These are phyloP conservation scores for Penicillium digitatum DNA, from an alignment of 2,329 filamentous ascomycete species.

Conservation along the genomic window DNA sequence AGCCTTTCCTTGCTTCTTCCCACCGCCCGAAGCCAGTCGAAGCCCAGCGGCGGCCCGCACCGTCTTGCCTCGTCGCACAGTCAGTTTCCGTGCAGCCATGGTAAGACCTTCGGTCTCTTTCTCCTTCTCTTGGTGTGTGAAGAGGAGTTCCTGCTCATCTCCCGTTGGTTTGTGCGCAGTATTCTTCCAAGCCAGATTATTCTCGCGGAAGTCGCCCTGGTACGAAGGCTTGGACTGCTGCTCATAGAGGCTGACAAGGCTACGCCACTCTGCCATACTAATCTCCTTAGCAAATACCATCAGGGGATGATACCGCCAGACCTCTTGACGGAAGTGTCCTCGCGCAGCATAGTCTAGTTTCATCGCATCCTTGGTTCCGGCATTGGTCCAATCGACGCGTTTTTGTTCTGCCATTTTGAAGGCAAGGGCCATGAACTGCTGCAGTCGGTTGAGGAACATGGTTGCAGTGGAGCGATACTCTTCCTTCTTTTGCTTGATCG, in stretches of 20 bases:
- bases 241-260: conserved; percentile 75
- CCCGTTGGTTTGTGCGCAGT: conserved; percentile 69
- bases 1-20: conserved; percentile 59
- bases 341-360: conserved; percentile 70
- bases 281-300: conserved; percentile 86
- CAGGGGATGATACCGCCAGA: conserved; percentile 86
- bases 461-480: conserved; percentile 74
- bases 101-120: conserved; percentile 66
- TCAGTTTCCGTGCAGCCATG: conserved; percentile 78
- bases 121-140: conserved; percentile 85
- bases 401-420: conserved; percentile 73
- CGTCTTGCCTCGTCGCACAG: conserved; percentile 89
- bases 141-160: conserved; percentile 80
- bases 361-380: conserved; percentile 39
- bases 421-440: conserved; percentile 75
- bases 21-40: conserved; percentile 47
- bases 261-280: conserved; percentile 75
- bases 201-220: conserved; percentile 74
- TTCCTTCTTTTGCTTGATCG: conserved; percentile 90
- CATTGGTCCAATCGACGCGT: conserved; percentile 55
- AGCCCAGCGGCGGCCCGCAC: conserved; percentile 45
- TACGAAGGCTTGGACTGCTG: conserved; percentile 72
- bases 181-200: conserved; percentile 73
- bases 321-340: conserved; percentile 63
- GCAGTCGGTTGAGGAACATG: conserved; percentile 72